Percentiles rank a stretch among this genome's conserved stretches.
Conservation (phyloP, 495 filamentous ascomycete species). For the Penicillium odoratum region DNA sequence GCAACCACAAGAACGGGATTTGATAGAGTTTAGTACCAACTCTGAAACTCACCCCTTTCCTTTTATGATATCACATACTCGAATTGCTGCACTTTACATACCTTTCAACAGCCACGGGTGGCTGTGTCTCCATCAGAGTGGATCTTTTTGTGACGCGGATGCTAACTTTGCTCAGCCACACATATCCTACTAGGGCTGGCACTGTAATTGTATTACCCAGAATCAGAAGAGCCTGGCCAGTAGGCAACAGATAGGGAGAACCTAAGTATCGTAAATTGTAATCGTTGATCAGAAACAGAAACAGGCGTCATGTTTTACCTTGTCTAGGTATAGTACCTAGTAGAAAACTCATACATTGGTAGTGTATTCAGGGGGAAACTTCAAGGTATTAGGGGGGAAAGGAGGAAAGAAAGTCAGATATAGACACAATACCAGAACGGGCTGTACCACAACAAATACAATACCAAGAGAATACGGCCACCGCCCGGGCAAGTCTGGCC, state of each 20-base stretch:
- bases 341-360: no score
- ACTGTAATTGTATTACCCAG: constrained; percentile 19
- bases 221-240: background rate
- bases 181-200: constrained; percentile 25
- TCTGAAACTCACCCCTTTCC: constrained; percentile 6
- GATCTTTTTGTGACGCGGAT: constrained; percentile 25
- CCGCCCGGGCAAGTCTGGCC: constrained; percentile 33
- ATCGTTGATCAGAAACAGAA: background rate
- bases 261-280: background rate
- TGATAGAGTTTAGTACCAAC: background rate
- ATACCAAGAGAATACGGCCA: constrained; percentile 26
- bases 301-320: background rate
- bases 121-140: constrained; percentile 21
- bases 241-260: constrained; percentile 2
- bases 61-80: constrained; percentile 25
- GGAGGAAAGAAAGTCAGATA: background rate
- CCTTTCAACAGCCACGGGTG: constrained; percentile 24
- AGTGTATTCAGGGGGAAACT: background rate
- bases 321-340: background rate
- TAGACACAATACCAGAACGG: constrained; percentile 1
- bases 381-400: background rate
- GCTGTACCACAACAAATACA: constrained; percentile 17
- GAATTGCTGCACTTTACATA: constrained; percentile 2
- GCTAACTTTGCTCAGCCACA: constrained; percentile 23
- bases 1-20: background rate